Percentiles rank a stretch among this genome's conserved stretches.
These are phyloP conservation scores for Mortierella hygrophila DNA, from an alignment of 192 early-diverging fungal species.

Conservation along the genomic window DNA sequence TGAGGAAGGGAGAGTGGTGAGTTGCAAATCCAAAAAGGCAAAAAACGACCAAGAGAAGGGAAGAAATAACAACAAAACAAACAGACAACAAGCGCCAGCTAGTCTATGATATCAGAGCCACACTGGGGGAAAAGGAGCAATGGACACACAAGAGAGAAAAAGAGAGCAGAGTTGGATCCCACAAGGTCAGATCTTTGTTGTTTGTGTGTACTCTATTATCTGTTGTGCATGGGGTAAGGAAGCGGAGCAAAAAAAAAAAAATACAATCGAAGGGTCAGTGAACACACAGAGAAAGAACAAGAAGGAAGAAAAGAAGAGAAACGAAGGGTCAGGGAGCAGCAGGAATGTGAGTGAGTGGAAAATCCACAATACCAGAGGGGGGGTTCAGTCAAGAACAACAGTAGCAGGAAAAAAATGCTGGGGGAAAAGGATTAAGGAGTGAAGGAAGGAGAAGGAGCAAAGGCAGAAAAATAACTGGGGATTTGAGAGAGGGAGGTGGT, in stretches of 20 bases:
- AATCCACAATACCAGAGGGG: neutral
- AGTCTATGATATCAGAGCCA: neutral
- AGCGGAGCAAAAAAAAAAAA: conserved; percentile 7
- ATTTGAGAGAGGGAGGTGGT: neutral
- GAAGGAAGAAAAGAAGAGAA: neutral
- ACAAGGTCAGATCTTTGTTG: conserved; percentile 1
- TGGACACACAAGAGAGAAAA: too few species aligned
- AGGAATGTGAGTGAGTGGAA: neutral
- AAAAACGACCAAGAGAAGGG: neutral
- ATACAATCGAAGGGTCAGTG: neutral
- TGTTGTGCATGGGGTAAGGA: neutral
- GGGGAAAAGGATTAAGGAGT: neutral
- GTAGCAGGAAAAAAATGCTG: neutral
- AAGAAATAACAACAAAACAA: neutral
- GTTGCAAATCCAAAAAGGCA: conserved; percentile 6
- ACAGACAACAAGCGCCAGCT: neutral
- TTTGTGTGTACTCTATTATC: neutral
- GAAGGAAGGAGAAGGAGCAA: neutral
- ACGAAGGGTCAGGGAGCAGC: neutral
- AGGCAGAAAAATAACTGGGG: neutral
- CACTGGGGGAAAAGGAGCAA: neutral
- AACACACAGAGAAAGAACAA: neutral
- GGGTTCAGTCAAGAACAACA: neutral
- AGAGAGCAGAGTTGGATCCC: neutral
- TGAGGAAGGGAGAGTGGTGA: neutral